Percentiles rank a stretch among this genome's conserved stretches.
Evolutionary conservation across 176 grass and related monocot species (phyloP).

Genomic region (Paspalum notatum): DNA sequence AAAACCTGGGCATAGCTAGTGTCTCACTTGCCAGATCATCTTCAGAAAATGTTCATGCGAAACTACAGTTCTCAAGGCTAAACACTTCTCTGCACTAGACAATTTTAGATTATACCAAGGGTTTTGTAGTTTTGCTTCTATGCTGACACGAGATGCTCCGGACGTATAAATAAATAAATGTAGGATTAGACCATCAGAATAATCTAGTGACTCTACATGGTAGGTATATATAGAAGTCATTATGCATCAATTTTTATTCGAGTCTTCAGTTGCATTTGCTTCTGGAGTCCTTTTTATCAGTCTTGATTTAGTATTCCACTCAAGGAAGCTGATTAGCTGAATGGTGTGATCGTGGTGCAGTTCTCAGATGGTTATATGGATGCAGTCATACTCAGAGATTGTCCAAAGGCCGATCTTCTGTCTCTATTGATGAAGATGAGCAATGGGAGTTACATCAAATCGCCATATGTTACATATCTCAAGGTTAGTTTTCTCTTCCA

Average conservation of each 20-base stretch:
- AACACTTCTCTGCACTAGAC: background rate
- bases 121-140: background rate
- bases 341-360: slow-evolving; percentile 40
- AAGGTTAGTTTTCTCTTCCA: slow-evolving; percentile 48
- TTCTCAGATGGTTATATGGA: slow-evolving; percentile 93
- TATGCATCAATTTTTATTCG: background rate
- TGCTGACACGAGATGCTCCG: no score
- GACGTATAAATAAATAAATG: background rate
- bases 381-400: slow-evolving; percentile 61
- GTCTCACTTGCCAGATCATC: background rate
- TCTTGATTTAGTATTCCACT: background rate
- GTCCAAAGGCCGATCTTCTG: slow-evolving; percentile 66
- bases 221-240: background rate
- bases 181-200: background rate
- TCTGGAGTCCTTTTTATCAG: background rate
- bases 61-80: background rate
- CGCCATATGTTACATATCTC: slow-evolving; percentile 67
- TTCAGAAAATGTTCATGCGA: background rate
- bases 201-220: background rate
- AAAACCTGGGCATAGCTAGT: background rate
- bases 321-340: background rate
- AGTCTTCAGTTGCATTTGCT: slow-evolving; percentile 9
- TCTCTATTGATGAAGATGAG: slow-evolving; percentile 64
- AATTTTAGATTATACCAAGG: background rate
- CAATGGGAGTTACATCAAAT: slow-evolving; percentile 81